Evolutionary conservation across 768 basidiomycete genomes (phyloP).

Genomic region (Boletus reticulatus): DNA sequence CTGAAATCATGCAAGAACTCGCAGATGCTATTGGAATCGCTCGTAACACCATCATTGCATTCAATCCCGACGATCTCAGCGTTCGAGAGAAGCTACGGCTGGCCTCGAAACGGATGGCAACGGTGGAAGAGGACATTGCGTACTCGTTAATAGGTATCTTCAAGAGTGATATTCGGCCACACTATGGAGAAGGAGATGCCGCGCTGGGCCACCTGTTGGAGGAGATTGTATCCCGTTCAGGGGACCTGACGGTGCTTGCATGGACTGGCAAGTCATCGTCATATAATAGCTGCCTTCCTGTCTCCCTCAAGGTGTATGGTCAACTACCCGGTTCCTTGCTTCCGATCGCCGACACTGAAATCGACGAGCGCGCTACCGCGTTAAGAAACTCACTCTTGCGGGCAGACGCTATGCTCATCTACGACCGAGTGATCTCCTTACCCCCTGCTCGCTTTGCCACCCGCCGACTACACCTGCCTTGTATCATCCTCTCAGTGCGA

Average conservation of each 20-base stretch:
- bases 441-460: neutral
- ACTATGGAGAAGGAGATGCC: slow-evolving; percentile 1
- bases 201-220: slow-evolving; percentile 6
- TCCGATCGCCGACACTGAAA: neutral
- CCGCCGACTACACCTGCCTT: neutral
- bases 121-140: slow-evolving; percentile 2
- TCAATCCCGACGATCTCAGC: slow-evolving; percentile 4
- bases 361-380: neutral
- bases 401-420: neutral
- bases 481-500: neutral
- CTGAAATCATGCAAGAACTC: slow-evolving; percentile 9
- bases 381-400: neutral
- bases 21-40: slow-evolving; percentile 1
- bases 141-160: neutral
- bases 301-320: neutral
- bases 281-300: slow-evolving; percentile 10
- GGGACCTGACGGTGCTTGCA: slow-evolving; percentile 1
- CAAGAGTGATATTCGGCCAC: slow-evolving; percentile 5
- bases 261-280: slow-evolving; percentile 2
- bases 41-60: neutral
- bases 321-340: neutral
- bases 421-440: neutral
- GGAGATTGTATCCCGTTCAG: slow-evolving; percentile 1
- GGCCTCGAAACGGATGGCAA: slow-evolving; percentile 1
- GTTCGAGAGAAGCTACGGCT: slow-evolving; percentile 9